Evolutionary conservation across 2,329 filamentous ascomycete species (phyloP), one percentile per base, ranked within the genome.

Genomic region (Alternaria ethzedia): DNA sequence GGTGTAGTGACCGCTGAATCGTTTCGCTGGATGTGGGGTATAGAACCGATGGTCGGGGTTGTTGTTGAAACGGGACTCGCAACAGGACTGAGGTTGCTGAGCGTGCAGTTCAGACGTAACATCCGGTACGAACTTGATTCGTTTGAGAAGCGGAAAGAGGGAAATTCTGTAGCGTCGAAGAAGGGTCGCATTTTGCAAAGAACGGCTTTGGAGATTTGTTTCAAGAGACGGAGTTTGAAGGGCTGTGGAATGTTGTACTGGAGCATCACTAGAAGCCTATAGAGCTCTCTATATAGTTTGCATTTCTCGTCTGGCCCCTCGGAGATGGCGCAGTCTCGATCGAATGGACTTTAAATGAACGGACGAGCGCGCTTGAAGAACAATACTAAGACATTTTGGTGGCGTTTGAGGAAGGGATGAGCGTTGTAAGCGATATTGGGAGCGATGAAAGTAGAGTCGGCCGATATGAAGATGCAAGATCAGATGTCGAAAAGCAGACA

Each of bases 101-200:
- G 5, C 15, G 20, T 52, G 49, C 49, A 52, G 13, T 52, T 52
- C n/a, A 28, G 21, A 15, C 28, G 20, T 36, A 52, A 4, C 23
- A 10, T 15, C 9, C 44, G 52, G 26, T 49, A 57, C 1, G 23
- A 15, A 15, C 58, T 43, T 13, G 52, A 17, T 5, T 57, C 52
- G 30, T 61, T 20, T 26, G 45, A n/a, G 17, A 46, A 32, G 26
- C 59, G 52, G 28, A 51, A 61, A 0, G 57, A 44, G 44, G 67
- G 65, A 44, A 46, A 4, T 58, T 66, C 61, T 52, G 67, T 63
- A 54, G 65, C 69, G 9, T 61, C 59, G 36, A 61, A 61, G 12
- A 51, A 61, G 7, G 59, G 54, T 1, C 59, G 59, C 59, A 61
- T 61, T 15, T 20, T 52, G 49, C 3, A 45, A 17, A n/a, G 15